A percentile compares a stretch with the other conserved stretches of the same genome.
Conservation (phyloP, 2,329 filamentous ascomycete species). For the Sporothrix dimorphospora region DNA sequence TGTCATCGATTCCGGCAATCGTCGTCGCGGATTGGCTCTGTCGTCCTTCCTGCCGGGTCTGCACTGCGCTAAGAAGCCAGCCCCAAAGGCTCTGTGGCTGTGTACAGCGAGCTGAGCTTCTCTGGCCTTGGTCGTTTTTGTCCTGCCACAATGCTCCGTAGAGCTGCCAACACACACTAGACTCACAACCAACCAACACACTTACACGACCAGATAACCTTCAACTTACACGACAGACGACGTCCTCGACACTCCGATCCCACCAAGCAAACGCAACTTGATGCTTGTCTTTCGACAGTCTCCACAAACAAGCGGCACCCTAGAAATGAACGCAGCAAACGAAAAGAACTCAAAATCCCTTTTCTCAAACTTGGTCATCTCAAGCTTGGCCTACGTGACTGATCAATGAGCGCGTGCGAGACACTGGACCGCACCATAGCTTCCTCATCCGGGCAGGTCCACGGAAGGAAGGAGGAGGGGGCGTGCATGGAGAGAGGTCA, state of each 20-base stretch:
- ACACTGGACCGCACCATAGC: background rate
- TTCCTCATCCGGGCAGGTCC: background rate
- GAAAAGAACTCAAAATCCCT: background rate
- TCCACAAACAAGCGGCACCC: background rate
- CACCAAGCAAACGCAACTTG: background rate
- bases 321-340: too few species aligned
- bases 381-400: background rate
- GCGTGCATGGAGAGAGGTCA: background rate
- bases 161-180: background rate
- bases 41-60: background rate
- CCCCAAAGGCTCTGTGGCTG: conserved; percentile 22
- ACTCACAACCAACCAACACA: background rate
- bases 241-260: background rate
- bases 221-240: background rate
- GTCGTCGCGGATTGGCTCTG: background rate
- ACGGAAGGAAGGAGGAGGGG: background rate
- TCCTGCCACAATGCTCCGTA: conserved; percentile 22
- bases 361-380: too few species aligned
- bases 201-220: background rate
- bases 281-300: background rate
- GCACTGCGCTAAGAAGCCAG: background rate
- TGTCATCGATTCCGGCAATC: conserved; percentile 5
- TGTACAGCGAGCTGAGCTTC: conserved; percentile 20
- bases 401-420: background rate
- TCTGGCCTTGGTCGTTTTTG: background rate